phyloP scores from a whole-genome alignment of 1,139 yeast species.

The Debaryomycetaceae sp. region DNA sequence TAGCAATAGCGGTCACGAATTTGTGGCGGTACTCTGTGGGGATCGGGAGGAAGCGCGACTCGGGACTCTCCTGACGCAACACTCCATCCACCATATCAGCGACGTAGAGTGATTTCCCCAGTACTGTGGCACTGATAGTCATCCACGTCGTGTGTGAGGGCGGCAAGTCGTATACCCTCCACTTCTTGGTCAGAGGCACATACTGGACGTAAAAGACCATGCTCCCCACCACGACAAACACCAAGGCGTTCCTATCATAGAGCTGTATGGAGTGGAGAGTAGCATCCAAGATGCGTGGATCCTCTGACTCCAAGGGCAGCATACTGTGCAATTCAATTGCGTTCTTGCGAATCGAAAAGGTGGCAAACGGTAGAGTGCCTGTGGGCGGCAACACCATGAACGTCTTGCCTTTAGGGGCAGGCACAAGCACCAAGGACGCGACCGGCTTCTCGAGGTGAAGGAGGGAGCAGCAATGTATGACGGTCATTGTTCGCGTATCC shows the following conservation, averaged over 20 bases:
- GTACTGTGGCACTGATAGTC: constrained; percentile 6
- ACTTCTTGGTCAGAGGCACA: constrained; percentile 1
- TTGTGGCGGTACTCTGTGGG: constrained; percentile 3
- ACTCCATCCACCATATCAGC: constrained; percentile 16
- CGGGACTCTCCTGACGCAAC: constrained; percentile 1
- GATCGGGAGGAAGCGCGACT: background rate
- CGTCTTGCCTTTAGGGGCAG: constrained; percentile 1
- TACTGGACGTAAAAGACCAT: constrained; percentile 1
- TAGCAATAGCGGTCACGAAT: constrained; percentile 9
- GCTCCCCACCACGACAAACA: constrained; percentile 1
- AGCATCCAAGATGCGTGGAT: background rate
- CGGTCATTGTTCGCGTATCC: too few species aligned
- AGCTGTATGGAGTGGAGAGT: background rate
- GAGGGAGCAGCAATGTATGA: too few species aligned
- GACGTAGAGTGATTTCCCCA: constrained; percentile 5
- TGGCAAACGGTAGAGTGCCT: constrained; percentile 1
- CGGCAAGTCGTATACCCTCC: background rate
- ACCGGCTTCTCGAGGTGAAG: too few species aligned
- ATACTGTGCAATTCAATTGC: constrained; percentile 1
- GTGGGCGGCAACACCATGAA: constrained; percentile 3
- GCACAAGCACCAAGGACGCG: too few species aligned
- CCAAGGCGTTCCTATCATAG: background rate
- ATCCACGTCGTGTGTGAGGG: constrained; percentile 3
- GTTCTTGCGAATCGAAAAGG: constrained; percentile 1
- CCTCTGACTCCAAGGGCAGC: constrained; percentile 1